Base-by-base conservation (phyloP, 768 basidiomycete genomes). In the Pluteus cervinus region DNA sequence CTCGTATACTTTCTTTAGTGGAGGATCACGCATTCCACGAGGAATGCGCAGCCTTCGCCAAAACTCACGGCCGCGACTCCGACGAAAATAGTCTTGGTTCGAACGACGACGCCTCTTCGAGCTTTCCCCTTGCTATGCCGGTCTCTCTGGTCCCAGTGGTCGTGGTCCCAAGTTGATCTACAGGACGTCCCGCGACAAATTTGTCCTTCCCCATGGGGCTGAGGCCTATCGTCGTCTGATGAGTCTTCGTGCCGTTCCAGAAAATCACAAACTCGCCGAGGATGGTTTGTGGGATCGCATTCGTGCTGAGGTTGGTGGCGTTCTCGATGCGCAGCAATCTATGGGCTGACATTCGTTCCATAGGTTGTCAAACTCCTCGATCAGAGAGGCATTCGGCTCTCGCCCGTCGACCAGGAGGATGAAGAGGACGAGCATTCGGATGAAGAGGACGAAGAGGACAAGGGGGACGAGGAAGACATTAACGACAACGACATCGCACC, bases 131-230 rank as follows among this genome's bases (percentile, higher is more conserved):
- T 64, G 62, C 44, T 62, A 62, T 35, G 29, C 33, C 34, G 62
- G 58, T 40, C 3, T 64, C 29, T 40, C 45, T 20, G 47, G 63
- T 40, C 23, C 30, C n/a, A 53, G 43, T 15, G 31, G 39, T 8
- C 49, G 37, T 17, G 61, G 62, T 10, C 63, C 63, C 41, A 60
- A 58, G 53, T 49, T 65, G 23, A 48, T 65, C 53, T 63, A 47
- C 43, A 50, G 63, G 50, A 57, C 54, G 29, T 36, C 24, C 8
- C 35, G 24, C 28, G 63, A 65, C 43, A 31, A 41, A 10, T 65
- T 57, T 48, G 33, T 33, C 14, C 37, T 30, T 11, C 61, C 59
- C 26, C n/a, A 53, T 32, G 62, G 58, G 33, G 61, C 62, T 20
- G 51, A 51, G 46, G 15, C 31, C 6, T 33, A 58, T 29, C 29